These are phyloP conservation scores for Naematelia encephala DNA, from an alignment of 768 basidiomycete genomes.

Conservation along the genomic window DNA sequence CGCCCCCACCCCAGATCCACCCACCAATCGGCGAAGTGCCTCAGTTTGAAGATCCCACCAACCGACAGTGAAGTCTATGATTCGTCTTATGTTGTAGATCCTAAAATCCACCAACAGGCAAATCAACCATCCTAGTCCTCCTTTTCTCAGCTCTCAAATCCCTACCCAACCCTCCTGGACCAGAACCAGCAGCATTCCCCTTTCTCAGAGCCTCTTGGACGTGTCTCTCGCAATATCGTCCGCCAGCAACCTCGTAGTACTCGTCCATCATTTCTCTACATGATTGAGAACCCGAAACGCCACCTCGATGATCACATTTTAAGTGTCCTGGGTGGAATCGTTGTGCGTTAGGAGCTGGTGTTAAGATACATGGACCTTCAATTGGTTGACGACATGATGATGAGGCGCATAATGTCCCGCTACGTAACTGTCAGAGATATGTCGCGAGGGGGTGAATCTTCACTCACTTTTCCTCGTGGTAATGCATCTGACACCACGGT, in stretches of 20 bases:
- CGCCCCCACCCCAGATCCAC: neutral
- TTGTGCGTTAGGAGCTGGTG: slow-evolving; percentile 60
- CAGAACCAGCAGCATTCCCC: slow-evolving; percentile 35
- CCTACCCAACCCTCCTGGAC: slow-evolving; percentile 30
- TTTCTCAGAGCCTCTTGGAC: slow-evolving; percentile 52
- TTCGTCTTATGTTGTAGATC: neutral
- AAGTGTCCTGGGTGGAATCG: slow-evolving; percentile 87
- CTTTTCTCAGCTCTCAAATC: slow-evolving; percentile 66
- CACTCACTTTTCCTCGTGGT: slow-evolving; percentile 75
- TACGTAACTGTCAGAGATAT: slow-evolving; percentile 6
- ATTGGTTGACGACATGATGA: slow-evolving; percentile 78
- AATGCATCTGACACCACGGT: slow-evolving; percentile 87
- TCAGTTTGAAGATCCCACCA: neutral
- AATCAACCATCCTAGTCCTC: slow-evolving; percentile 75
- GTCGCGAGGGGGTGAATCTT: neutral
- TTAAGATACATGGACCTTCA: slow-evolving; percentile 88
- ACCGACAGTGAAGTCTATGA: neutral
- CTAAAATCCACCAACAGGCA: slow-evolving; percentile 44
- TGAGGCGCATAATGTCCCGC: slow-evolving; percentile 76
- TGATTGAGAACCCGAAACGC: slow-evolving; percentile 50
- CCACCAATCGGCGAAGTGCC: neutral
- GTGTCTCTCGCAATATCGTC: slow-evolving; percentile 77
- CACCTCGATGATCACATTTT: slow-evolving; percentile 64
- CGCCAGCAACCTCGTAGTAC: slow-evolving; percentile 83
- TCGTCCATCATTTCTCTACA: slow-evolving; percentile 60